Base-by-base conservation (phyloP, 345 rosid genomes). In the Salix brachista region DNA sequence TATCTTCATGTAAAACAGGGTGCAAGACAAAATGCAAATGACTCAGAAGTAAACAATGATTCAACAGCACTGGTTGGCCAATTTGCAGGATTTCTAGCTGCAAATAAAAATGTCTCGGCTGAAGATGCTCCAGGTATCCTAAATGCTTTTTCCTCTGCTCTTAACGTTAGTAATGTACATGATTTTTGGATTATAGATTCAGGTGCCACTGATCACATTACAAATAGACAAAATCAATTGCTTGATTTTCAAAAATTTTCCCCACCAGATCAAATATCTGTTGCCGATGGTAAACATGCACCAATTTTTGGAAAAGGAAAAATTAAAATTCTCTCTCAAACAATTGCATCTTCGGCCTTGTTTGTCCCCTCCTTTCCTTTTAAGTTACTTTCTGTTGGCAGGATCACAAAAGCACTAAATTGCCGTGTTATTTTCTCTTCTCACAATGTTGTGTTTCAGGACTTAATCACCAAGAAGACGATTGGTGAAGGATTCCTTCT, bases 101-200 rank as follows among this genome's bases (percentile, higher is more conserved):
- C 8, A 50, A 50, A 50, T 1, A 50, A 50, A 50, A 50, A 17
- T 50, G 56, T 50, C 56, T 17, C 18, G 0, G 8, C 2, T 4
- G 1, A 3, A 2, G 1, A 17, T 50, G 2, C 17, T 4, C 3
- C 1, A 50, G 56, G 6, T 50, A 50, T 17, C 13, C 17, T 50
- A 8, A 50, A 17, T 17, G 56, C 2, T 0, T 17, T 50, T 0
- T 17, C 8, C 0, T 1, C 0, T 14, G 1, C 56, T 50, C 2
- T 50, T 50, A 17, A 1, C 5, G 5, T 17, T 4, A 5, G 56
- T 50, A 50, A 50, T 5, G n/a, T 50, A 8, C n/a, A 50, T 50
- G 56, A 50, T 50, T 50, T 50, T 17, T 17, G n/a, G 3, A 0
- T 5, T 2, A 50, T 50, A 50, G 1, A 50, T 50, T 50, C 3